Evolutionary conservation across 805 yeast species (phyloP).

Genomic region (Hanseniaspora taiwanica): DNA sequence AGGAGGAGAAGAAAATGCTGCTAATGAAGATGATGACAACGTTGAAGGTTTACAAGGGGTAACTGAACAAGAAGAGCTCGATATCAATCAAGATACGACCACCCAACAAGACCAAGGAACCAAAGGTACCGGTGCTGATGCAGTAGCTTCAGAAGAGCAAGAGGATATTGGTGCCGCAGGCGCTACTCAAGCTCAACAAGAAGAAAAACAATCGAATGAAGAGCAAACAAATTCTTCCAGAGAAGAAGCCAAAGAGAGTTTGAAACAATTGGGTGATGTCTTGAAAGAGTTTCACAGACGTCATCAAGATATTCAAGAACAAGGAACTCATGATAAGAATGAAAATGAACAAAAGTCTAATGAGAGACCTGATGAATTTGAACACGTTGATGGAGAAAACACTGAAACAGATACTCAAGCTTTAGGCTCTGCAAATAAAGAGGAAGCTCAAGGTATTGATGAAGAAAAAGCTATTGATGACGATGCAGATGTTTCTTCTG

Average conservation of each 20-base stretch:
- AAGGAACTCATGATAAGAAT: constrained; percentile 20
- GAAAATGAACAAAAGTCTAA: constrained; percentile 38
- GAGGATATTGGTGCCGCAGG: constrained; percentile 62
- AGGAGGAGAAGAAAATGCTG: constrained; percentile 30
- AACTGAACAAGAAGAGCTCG: constrained; percentile 31
- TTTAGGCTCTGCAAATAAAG: constrained; percentile 75
- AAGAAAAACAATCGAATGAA: constrained; percentile 29
- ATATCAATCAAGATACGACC: constrained; percentile 43
- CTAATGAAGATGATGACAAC: constrained; percentile 27
- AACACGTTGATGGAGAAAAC: constrained; percentile 69
- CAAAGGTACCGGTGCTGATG: constrained; percentile 51
- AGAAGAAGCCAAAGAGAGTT: constrained; percentile 58
- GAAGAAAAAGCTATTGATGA: constrained; percentile 77
- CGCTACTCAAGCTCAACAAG: constrained; percentile 30
- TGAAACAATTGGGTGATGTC: constrained; percentile 84
- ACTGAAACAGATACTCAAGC: constrained; percentile 81
- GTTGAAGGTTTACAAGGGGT: constrained; percentile 44
- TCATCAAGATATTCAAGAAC: constrained; percentile 64
- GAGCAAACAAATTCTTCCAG: constrained; percentile 36
- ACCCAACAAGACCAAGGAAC: constrained; percentile 47
- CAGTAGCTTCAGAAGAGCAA: constrained; percentile 38
- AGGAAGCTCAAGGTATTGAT: constrained; percentile 62
- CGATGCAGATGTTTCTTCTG: constrained; percentile 31
- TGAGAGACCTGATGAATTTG: constrained; percentile 73
- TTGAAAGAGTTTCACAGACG: constrained; percentile 85